Base-by-base conservation (phyloP, 495 filamentous ascomycete species). In the Penicillium tannophilum region DNA sequence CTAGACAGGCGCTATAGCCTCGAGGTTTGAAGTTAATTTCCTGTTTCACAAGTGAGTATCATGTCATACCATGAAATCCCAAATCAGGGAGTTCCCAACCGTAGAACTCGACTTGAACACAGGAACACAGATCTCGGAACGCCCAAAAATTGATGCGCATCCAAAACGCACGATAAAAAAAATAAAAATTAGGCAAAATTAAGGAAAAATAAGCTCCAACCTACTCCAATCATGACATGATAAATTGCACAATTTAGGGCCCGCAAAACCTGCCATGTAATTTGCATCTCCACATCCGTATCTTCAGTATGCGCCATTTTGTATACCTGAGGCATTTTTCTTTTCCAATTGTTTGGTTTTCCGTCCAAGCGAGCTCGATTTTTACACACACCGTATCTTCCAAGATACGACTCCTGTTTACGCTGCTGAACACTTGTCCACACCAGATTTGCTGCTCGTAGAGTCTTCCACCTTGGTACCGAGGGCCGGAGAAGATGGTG, bases 261-360 rank as follows among this genome's bases (percentile, higher is more conserved):
- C 43, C 43, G 43, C 43, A 17, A 49, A 31, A 49, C 16, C 7
- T n/a, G 24, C 55, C 28, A 51, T 54, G 49, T 44, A 42, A 60
- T 49, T 58, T 55, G 52, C 49, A 33, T 57, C 52, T 33, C 60
- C 53, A 63, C 60, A 17, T 11, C 28, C 39, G 33, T 3, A 36
- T n/a, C 46, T 54, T 20, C 28, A 62, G 30, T 65, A 66, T 68
- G 65, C 57, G 65, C 58, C 54, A 68, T 68, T 68, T 68, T 63
- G 51, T 59, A 63, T 31, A 58, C 63, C 65, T 65, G 65, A 68
- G 65, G 65, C 65, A 65, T 65, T 68, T 68, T 68, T 58, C 54
- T 43, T 58, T 61, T 58, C 63, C 63, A 63, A 60, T 68, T 47
- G 56, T 65, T 63, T 39, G 16, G 28, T 41, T n/a, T 20, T 26